Base-by-base conservation (phyloP, 129 eudicot genomes). In the Tagetes erecta region DNA sequence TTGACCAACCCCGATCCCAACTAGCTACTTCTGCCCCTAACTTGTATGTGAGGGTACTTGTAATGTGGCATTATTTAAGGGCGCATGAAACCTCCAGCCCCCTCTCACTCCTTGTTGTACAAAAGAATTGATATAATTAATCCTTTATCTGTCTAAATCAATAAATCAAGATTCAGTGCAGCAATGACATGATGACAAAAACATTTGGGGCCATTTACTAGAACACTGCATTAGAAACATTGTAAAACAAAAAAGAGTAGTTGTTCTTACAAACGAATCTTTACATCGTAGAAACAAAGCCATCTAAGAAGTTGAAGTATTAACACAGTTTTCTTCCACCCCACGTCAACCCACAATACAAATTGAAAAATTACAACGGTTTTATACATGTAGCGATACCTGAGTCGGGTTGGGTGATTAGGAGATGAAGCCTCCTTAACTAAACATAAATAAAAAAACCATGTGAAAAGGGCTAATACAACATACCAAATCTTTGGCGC, bases 381-480 rank as follows among this genome's bases (percentile, higher is more conserved):
- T 62, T 62, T 62, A 37, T 62, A 62, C 66, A 59, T 34, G 66
- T 59, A 59, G 33, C 40, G 66, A 58, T n/a, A 59, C 41, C 13
- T 31, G 57, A 47, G 52, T 47, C 11, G 37, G 63, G 63, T 37
- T 30, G 63, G 63, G 63, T 30, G 34, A 30, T 56, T 31, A 27
- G 63, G 63, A 27, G 63, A 30, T 8, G 34, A 56, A 13, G 8
- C 12, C 63, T 56, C 63, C 63, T 56, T 30, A 56, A 56, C 63
- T 56, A 30, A 56, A 56, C 38, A 56, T 30, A 56, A 56, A 56
- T 56, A 8, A 6, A 56, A 56, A 56, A 56, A 56, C 37, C 63
- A 56, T 56, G 63, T 56, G 63, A 47, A 56, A 56, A 56, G 11
- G 10, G 11, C 63, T 30, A 30, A 56, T 56, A 56, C 27, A 62